Evolutionary conservation across 805 yeast genomes (phyloP), one percentile per base, ranked within the genome.

Genomic region (Phaffomyces antillensis): DNA sequence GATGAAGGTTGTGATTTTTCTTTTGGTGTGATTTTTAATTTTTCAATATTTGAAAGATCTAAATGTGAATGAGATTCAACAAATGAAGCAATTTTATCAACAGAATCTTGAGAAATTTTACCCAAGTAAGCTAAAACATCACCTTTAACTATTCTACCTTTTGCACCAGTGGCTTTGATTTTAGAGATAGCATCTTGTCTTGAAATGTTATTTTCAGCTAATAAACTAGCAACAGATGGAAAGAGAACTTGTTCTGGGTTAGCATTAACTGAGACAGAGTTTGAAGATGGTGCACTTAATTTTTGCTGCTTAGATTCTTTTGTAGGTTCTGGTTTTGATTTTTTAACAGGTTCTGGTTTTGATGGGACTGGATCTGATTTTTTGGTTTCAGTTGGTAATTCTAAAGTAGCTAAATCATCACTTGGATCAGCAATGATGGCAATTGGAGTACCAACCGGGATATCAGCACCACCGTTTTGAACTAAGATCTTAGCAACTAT

Each of bases 51-150:
- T 36, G 87, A 74, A 48, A 89, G 69, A 60, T 90, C 96, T 51
- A 89, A 68, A 55, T 77, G 81, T 50, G 76, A 74, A 51, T 74
- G 74, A 31, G 72, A 63, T 41, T 75, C 68, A 51, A 90, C 64
- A 58, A 69, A 81, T 28, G 76, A 66, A 7, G 85, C 70, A 46
- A 90, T 71, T 18, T 66, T 61, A 17, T 64, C 55, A 23, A 80
- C 79, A 7, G 82, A 66, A 9, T 76, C 79, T 34, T 68, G 55
- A 11, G 86, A 65, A 43, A 90, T 84, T 49, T 75, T 65, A 26
- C 98, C 97, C 42, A 90, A 58, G 60, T 77, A 80, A 0, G 95
- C 93, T 52, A 90, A 72, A 1, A 90, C 91, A 63, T 91, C 99
- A 51, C 98, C 98, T 66, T 85, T 86, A 51, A 91, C 72, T 36